Evolutionary conservation across 2,329 filamentous ascomycete species (phyloP).

Genomic region (Didymella sp.): DNA sequence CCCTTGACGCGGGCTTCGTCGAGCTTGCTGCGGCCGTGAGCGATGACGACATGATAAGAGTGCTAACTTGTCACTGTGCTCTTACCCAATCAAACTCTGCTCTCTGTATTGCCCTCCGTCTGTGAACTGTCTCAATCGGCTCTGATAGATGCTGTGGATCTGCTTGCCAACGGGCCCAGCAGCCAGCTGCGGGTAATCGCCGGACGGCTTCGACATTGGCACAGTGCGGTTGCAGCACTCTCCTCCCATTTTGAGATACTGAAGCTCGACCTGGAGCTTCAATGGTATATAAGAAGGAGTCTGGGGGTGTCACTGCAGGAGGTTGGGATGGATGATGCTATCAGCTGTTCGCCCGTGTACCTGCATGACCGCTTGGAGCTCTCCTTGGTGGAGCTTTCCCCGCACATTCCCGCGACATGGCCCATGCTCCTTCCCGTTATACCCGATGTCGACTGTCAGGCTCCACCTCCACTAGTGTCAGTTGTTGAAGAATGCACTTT

Average conservation of each 20-base stretch:
- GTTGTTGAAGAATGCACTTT: no score
- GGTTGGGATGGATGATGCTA: constrained; percentile 8
- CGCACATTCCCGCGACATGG: constrained; percentile 3
- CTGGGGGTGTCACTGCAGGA: background rate
- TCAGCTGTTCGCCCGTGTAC: constrained; percentile 16
- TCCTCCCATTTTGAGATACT: constrained; percentile 42
- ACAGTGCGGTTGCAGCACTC: constrained; percentile 41
- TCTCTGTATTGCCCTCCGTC: constrained; percentile 72
- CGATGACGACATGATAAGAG: background rate
- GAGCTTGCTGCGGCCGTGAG: constrained; percentile 65
- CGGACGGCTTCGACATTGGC: constrained; percentile 22
- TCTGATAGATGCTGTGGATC: constrained; percentile 84
- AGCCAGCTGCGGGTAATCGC: constrained; percentile 45
- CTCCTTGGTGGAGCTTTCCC: constrained; percentile 13
- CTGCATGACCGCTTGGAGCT: constrained; percentile 11
- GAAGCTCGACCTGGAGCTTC: background rate
- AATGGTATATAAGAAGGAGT: background rate
- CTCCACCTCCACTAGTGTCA: background rate
- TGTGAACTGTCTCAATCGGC: constrained; percentile 83
- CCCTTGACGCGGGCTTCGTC: constrained; percentile 72
- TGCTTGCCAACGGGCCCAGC: constrained; percentile 50
- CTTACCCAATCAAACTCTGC: constrained; percentile 75
- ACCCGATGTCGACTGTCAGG: constrained; percentile 6
- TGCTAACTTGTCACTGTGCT: background rate
- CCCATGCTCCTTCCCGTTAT: background rate